Percentiles rank a stretch among this genome's conserved stretches.
phyloP scores from a whole-genome alignment of 2,329 filamentous ascomycete genomes.

The Geosmithia flava region DNA sequence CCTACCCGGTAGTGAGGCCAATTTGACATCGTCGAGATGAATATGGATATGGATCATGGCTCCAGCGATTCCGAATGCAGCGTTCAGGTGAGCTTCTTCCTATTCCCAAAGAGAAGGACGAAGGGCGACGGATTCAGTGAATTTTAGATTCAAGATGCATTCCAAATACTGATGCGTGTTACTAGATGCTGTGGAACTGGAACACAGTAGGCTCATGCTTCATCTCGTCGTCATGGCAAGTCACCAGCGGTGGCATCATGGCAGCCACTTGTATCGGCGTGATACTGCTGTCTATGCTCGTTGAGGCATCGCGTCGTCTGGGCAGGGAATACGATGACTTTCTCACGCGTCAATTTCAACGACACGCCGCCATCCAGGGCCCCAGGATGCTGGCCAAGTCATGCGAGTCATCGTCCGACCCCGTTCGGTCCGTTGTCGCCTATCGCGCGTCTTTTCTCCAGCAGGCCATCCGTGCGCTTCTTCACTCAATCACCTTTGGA shows the following conservation, averaged over 20 bases:
- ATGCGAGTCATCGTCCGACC: conserved; percentile 9
- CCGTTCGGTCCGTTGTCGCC: conserved; percentile 11
- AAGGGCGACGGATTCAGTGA: not conserved
- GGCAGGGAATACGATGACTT: conserved; percentile 60
- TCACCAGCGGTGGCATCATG: conserved; percentile 60
- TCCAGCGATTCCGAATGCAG: conserved; percentile 11
- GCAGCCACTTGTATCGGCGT: conserved; percentile 70
- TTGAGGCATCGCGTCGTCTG: conserved; percentile 61
- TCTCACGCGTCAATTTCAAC: conserved; percentile 38
- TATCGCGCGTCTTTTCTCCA: conserved; percentile 48
- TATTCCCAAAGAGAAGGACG: not conserved
- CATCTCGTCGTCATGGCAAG: conserved; percentile 56
- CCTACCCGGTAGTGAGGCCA: not conserved
- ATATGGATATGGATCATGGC: not conserved
- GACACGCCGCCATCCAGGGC: conserved; percentile 12
- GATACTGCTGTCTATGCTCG: conserved; percentile 54
- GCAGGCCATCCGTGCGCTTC: conserved; percentile 49
- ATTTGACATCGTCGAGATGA: not conserved
- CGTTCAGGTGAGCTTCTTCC: conserved; percentile 14
- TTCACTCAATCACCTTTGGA: conserved; percentile 60
- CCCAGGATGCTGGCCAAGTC: conserved; percentile 8
- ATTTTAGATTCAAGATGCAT: too few species aligned
- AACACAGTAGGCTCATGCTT: conserved; percentile 62
- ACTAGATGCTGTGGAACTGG: conserved; percentile 74
- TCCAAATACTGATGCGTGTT: too few species aligned